Evolutionary conservation across 2,329 filamentous ascomycete genomes (phyloP).

Genomic region (Sordariomycetes sp.): DNA sequence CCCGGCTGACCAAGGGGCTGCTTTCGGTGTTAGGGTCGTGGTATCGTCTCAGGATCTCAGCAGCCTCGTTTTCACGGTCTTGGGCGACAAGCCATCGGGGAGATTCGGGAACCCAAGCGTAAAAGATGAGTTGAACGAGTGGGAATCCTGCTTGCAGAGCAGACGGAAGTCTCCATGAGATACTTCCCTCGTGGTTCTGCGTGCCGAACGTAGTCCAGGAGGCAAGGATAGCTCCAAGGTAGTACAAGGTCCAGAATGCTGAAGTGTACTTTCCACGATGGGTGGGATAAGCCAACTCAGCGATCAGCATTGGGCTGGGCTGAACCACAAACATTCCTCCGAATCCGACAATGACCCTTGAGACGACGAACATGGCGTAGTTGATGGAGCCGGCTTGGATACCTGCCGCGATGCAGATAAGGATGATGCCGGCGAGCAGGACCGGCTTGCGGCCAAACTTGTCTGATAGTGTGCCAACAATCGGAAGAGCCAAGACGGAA

Average conservation of each 20-base stretch:
- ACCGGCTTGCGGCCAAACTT: constrained; percentile 30
- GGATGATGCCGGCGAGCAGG: constrained; percentile 24
- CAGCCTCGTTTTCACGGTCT: constrained; percentile 23
- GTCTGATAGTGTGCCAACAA: constrained; percentile 30
- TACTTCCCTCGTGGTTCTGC: constrained; percentile 1
- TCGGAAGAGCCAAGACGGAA: constrained; percentile 19
- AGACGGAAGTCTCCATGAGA: constrained; percentile 5
- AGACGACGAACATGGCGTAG: constrained; percentile 10
- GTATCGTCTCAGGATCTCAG: constrained; percentile 25
- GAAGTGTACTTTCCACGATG: constrained; percentile 18
- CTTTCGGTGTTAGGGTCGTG: constrained; percentile 29
- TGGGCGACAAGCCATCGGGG: constrained; percentile 20
- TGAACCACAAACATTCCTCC: constrained; percentile 13
- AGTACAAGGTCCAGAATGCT: constrained; percentile 9
- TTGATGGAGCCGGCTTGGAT: constrained; percentile 23
- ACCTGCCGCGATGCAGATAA: constrained; percentile 29
- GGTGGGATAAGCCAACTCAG: constrained; percentile 19
- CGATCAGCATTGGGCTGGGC: constrained; percentile 16
- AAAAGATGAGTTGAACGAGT: constrained; percentile 27
- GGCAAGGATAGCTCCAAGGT: constrained; percentile 9
- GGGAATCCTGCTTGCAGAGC: constrained; percentile 2
- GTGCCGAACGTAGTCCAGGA: constrained; percentile 13
- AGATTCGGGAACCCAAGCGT: constrained; percentile 12
- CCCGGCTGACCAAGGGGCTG: constrained; percentile 28
- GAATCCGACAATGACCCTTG: constrained; percentile 18